Evolutionary conservation across 78 protist genomes (phyloP), one percentile per base, ranked within the genome.

Genomic region (Dictyostelium capitatum): DNA sequence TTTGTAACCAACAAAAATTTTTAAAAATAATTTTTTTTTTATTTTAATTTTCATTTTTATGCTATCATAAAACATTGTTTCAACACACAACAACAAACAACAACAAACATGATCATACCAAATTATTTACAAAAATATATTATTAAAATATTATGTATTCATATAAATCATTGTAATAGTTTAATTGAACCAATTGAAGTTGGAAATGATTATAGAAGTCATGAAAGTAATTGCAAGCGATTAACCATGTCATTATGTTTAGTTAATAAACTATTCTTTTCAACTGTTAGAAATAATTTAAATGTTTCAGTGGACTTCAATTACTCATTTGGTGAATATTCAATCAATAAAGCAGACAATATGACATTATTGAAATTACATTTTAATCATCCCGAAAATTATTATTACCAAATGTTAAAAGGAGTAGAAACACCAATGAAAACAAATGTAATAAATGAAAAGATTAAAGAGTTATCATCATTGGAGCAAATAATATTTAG

Each of bases 271-370:
- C 14, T 8, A 37, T 69, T 41, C 47, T 69, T 69, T 69, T 14
- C 25, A 37, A 69, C 77, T 14, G n/a, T 69, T 30, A 30, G 47
- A 37, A 25, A 69, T 41, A 69, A 69, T 69, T 46, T 69, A 6
- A 17, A 69, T 69, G 77, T 69, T 69, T 69, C 77, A 19, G 77
- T 69, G 1, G 77, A 69, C 32, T 69, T 69, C 25, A 69, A 69
- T 69, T 69, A 14, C 9, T 30, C 47, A 0, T 7, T 5, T 19
- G 32, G 53, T 69, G 77, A 69, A 69, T 69, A 69, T 37, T 69
- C 77, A 17, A 69, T 69, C 11, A 69, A 69, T 8, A 69, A 69
- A 17, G 32, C 47, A 69, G 77, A 69, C n/a, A 69, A 69, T 37
- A 69, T 69, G 77, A 41, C 25, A 7, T 17, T 69, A 0, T 19